Percentiles rank a stretch among this genome's conserved stretches.
Conservation (phyloP, 768 basidiomycete species). For the Podaxis sp. region DNA sequence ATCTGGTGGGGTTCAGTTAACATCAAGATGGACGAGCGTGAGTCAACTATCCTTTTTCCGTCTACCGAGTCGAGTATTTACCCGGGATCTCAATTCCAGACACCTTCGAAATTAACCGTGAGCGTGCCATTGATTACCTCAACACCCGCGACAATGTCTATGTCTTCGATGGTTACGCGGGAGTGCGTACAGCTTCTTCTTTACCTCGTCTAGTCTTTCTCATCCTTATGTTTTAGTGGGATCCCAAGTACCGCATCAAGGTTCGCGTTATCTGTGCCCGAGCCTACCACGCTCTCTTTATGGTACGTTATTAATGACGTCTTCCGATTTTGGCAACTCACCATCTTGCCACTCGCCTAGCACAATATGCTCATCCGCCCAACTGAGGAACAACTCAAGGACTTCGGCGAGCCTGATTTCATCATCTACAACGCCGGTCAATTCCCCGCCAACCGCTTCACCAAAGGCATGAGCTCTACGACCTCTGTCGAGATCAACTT, state of each 20-base stretch:
- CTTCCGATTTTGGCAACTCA: slow-evolving; percentile 15
- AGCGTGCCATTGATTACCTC: slow-evolving; percentile 97
- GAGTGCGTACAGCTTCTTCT: slow-evolving; percentile 41
- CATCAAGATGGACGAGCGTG: slow-evolving; percentile 97
- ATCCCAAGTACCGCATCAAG: slow-evolving; percentile 99
- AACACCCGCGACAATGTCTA: slow-evolving; percentile 99
- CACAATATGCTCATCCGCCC: slow-evolving; percentile 99
- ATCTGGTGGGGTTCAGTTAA: slow-evolving; percentile 99
- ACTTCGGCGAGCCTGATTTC: slow-evolving; percentile 98
- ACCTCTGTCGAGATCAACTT: slow-evolving; percentile 99
- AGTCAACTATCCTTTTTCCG: slow-evolving; percentile 22
- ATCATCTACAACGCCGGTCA: slow-evolving; percentile 99
- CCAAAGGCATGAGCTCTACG: slow-evolving; percentile 98
- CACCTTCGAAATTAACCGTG: slow-evolving; percentile 99
- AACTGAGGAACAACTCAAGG: slow-evolving; percentile 86
- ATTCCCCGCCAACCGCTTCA: slow-evolving; percentile 99
- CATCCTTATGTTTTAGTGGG: slow-evolving; percentile 57
- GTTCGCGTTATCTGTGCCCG: slow-evolving; percentile 98
- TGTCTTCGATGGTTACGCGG: slow-evolving; percentile 94
- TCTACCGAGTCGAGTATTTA: slow-evolving; percentile 2
- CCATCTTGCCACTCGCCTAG: slow-evolving; percentile 32
- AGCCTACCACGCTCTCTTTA: slow-evolving; percentile 98
- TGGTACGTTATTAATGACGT: slow-evolving; percentile 54
- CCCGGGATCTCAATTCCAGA: slow-evolving; percentile 37
- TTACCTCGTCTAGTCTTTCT: slow-evolving; percentile 4